Evolutionary conservation across 1,284 basidiomycete genomes (phyloP).

Genomic region (Leccinum angustisporum): DNA sequence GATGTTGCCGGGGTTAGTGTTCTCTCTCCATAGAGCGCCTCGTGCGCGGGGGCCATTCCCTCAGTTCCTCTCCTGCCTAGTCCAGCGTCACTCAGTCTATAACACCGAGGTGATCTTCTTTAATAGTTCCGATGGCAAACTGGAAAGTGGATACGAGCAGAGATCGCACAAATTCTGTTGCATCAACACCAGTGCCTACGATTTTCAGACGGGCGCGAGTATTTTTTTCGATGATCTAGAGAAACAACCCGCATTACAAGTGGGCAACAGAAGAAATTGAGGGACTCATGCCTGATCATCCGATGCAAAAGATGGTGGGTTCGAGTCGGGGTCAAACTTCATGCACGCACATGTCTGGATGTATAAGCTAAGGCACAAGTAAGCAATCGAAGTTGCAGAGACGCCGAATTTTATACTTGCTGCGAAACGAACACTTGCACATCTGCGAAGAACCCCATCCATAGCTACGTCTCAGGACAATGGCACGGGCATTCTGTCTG

Average conservation of each 20-base stretch:
- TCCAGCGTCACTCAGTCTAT: slow-evolving; percentile 54
- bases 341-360: slow-evolving; percentile 71
- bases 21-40: too few relatives aligned
- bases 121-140: too few relatives aligned
- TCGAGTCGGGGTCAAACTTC: slow-evolving; percentile 90
- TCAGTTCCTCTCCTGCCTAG: too few relatives aligned
- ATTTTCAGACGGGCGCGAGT: slow-evolving; percentile 93
- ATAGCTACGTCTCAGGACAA: slow-evolving; percentile 9
- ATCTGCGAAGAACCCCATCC: slow-evolving; percentile 99
- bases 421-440: slow-evolving; percentile 94
- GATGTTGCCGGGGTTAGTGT: too few relatives aligned
- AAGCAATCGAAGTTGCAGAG: not conserved
- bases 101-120: slow-evolving; percentile 84
- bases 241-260: not conserved
- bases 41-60: too few relatives aligned
- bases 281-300: slow-evolving; percentile 70
- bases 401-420: slow-evolving; percentile 62
- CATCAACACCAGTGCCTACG: slow-evolving; percentile 95
- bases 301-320: slow-evolving; percentile 88
- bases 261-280: not conserved
- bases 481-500: not conserved
- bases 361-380: slow-evolving; percentile 70
- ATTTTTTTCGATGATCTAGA: slow-evolving; percentile 70
- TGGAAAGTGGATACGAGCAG: slow-evolving; percentile 29
- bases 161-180: slow-evolving; percentile 87